Conservation (phyloP, 345 rosid species). For the Lepidium africanum region DNA sequence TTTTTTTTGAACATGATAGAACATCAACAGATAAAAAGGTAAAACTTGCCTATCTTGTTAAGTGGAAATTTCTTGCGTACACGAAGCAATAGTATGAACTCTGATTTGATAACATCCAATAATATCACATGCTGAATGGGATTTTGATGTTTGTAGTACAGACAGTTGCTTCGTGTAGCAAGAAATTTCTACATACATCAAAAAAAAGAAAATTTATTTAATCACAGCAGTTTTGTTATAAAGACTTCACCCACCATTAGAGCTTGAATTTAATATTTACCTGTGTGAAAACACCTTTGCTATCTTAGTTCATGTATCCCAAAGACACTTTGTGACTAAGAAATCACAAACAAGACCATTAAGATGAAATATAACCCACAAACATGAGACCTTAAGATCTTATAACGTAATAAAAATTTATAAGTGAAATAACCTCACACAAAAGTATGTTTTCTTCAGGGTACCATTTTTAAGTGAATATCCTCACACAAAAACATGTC, state of each 20-base stretch:
- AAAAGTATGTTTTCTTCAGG: no score
- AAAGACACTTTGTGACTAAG: slow-evolving; percentile 75
- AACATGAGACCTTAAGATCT: no score
- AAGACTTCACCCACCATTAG: neutral
- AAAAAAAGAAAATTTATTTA: neutral
- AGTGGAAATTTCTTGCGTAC: no score
- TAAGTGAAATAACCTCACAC: no score
- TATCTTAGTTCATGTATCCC: slow-evolving; percentile 97
- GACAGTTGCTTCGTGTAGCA: slow-evolving; percentile 45
- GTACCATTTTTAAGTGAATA: no score
- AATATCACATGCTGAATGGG: no score
- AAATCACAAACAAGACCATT: neutral
- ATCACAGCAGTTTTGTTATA: neutral
- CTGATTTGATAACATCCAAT: no score
- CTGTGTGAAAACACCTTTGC: slow-evolving; percentile 99
- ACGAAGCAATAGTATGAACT: no score
- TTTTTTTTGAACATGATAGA: neutral
- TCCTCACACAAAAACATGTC: no score
- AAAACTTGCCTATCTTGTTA: slow-evolving; percentile 7
- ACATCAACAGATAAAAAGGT: slow-evolving; percentile 11
- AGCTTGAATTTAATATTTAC: slow-evolving; percentile 33
- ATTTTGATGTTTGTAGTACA: slow-evolving; percentile 36
- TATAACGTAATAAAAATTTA: no score
- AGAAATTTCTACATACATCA: slow-evolving; percentile 54
- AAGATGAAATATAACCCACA: neutral